Conservation (phyloP, 179 eudicot genomes). For the Vitellaria paradoxa region DNA sequence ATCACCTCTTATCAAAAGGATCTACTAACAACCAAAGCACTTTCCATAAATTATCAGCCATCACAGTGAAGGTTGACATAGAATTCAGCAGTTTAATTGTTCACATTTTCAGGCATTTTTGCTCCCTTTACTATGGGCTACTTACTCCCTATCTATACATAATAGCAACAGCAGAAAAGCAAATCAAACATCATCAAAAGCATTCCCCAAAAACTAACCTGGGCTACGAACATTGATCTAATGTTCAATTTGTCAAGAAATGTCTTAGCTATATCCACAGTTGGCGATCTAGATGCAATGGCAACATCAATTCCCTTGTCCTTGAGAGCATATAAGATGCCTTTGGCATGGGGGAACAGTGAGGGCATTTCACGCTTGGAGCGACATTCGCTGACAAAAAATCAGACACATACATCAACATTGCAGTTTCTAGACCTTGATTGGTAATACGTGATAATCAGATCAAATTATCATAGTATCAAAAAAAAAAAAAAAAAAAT, state of each 20-base stretch:
- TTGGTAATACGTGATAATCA: too few species aligned
- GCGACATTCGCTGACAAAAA: slow-evolving; percentile 76
- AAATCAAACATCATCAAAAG: background rate
- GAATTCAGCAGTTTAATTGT: background rate
- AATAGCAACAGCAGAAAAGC: background rate
- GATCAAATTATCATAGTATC: too few species aligned
- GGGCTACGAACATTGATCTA: slow-evolving; percentile 82
- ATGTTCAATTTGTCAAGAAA: slow-evolving; percentile 82
- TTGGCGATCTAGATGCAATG: slow-evolving; percentile 96
- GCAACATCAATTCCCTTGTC: slow-evolving; percentile 87
- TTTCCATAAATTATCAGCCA: background rate
- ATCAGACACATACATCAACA: background rate
- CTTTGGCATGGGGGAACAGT: slow-evolving; percentile 86
- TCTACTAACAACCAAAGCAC: too few species aligned
- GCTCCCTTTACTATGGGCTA: too few species aligned
- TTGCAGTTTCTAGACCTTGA: background rate
- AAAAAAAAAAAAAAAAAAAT: too few species aligned
- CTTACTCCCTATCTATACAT: too few species aligned
- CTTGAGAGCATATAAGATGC: slow-evolving; percentile 79
- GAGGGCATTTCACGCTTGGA: slow-evolving; percentile 87
- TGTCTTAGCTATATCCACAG: slow-evolving; percentile 84
- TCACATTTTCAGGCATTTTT: background rate
- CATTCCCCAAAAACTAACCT: slow-evolving; percentile 44
- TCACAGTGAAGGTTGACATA: background rate
- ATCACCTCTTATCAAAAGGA: background rate